A percentile compares a stretch with the other conserved stretches of the same genome.
These are phyloP conservation scores for Pleoardoris graminearum DNA, from an alignment of 2,329 filamentous ascomycete species.

Conservation along the genomic window DNA sequence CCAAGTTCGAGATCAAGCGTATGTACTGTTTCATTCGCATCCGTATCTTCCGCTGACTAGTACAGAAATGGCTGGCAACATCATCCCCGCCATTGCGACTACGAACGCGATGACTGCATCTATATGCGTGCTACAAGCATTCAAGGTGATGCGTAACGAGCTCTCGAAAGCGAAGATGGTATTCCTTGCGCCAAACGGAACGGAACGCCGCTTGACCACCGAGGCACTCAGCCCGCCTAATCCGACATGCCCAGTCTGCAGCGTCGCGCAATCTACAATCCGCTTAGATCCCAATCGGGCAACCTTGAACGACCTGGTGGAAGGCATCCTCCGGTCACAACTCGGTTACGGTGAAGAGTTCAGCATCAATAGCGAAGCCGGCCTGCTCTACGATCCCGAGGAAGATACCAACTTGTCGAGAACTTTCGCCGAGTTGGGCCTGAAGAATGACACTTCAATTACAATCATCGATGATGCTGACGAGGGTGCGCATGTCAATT, in stretches of 20 bases:
- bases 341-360: conserved; percentile 83
- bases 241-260: conserved; percentile 80
- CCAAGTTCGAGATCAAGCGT: conserved; percentile 92
- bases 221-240: conserved; percentile 68
- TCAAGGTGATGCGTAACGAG: conserved; percentile 78
- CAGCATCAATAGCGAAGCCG: conserved; percentile 72
- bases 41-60: conserved; percentile 7
- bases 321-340: conserved; percentile 69
- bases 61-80: conserved; percentile 94
- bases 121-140: conserved; percentile 87
- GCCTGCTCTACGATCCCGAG: conserved; percentile 86
- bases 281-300: conserved; percentile 70
- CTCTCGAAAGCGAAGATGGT: conserved; percentile 77
- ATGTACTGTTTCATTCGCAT: conserved; percentile 21
- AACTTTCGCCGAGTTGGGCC: conserved; percentile 75
- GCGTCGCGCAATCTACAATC: conserved; percentile 69
- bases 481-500: conserved; percentile 75
- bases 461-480: conserved; percentile 84
- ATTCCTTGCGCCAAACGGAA: conserved; percentile 71
- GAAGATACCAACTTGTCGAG: conserved; percentile 83
- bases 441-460: conserved; percentile 74
- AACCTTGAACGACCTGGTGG: conserved; percentile 78
- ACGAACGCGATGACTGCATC: conserved; percentile 96
- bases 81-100: conserved; percentile 96
- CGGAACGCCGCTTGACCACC: conserved; percentile 61